Conservation (phyloP, 768 basidiomycete species). For the Termitomyces sp. region DNA sequence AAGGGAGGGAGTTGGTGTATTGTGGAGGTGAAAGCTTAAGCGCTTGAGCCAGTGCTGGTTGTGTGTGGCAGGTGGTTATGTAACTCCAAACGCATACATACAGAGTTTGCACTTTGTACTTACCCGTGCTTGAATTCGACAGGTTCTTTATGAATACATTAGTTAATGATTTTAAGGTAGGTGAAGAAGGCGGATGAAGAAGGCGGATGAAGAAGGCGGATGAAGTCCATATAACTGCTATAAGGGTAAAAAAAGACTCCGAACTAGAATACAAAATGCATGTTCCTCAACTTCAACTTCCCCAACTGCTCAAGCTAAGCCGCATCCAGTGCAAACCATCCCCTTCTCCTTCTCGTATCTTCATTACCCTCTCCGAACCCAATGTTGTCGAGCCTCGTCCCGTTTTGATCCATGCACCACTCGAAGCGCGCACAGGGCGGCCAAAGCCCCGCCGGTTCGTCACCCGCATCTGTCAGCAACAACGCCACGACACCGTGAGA, state of each 20-base stretch:
- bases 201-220: not conserved
- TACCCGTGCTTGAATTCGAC: too few species aligned
- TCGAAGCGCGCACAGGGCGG: slow-evolving; percentile 57
- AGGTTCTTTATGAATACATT: too few species aligned
- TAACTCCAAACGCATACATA: too few species aligned
- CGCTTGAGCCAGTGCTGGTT: too few species aligned
- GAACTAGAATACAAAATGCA: not conserved
- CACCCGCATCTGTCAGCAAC: slow-evolving; percentile 60
- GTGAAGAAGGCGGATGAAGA: too few species aligned
- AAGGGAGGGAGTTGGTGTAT: too few species aligned
- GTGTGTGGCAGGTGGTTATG: too few species aligned
- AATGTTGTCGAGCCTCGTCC: slow-evolving; percentile 32
- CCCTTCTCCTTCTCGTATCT: slow-evolving; percentile 3
- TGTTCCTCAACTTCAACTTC: too few species aligned
- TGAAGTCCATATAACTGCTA: not conserved
- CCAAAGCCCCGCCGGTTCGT: slow-evolving; percentile 56
- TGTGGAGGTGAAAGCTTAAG: too few species aligned
- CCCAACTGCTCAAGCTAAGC: not conserved
- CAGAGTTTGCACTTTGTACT: too few species aligned
- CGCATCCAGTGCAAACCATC: not conserved
- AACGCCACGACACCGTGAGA: slow-evolving; percentile 69
- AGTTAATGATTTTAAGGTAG: too few species aligned
- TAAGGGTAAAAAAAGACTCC: not conserved
- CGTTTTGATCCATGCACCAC: slow-evolving; percentile 62
- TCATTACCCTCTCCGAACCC: slow-evolving; percentile 12